Conservation (phyloP, 257 asterid genomes). For the Solanum lycopersicoides region DNA sequence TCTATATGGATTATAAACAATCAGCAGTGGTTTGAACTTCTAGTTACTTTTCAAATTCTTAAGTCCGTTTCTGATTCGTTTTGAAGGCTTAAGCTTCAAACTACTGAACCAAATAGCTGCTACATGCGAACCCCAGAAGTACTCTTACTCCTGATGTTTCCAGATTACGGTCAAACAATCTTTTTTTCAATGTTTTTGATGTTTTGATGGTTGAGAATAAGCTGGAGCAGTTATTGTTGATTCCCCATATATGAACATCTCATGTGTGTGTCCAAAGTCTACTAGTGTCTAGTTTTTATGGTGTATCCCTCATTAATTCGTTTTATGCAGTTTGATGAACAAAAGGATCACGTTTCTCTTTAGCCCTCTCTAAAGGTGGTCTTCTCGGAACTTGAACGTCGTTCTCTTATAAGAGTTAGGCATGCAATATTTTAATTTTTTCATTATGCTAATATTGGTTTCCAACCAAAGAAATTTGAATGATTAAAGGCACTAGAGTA, state of each 20-base stretch:
- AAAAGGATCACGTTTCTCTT: not conserved
- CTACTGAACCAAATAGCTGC: slow-evolving; percentile 90
- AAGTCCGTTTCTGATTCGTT: not conserved
- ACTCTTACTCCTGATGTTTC: slow-evolving; percentile 53
- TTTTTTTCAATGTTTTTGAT: not conserved
- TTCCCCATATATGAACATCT: not conserved
- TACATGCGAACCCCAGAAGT: slow-evolving; percentile 85
- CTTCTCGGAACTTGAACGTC: slow-evolving; percentile 1
- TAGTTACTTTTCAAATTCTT: not conserved
- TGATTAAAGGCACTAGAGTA: no score
- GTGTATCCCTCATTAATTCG: not conserved
- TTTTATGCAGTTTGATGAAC: slow-evolving; percentile 8
- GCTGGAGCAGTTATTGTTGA: not conserved
- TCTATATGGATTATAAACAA: not conserved
- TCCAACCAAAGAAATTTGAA: no score
- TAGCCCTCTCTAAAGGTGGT: not conserved
- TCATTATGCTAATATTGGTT: no score
- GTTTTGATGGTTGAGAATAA: no score
- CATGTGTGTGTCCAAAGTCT: not conserved
- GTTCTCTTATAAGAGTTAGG: not conserved
- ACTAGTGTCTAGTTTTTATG: not conserved
- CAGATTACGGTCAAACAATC: no score
- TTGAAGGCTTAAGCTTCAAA: slow-evolving; percentile 45
- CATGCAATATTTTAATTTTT: no score
- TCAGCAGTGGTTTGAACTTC: not conserved